Conservation (phyloP, 192 early-diverging fungal genomes). For the Backusella psychrophila region DNA sequence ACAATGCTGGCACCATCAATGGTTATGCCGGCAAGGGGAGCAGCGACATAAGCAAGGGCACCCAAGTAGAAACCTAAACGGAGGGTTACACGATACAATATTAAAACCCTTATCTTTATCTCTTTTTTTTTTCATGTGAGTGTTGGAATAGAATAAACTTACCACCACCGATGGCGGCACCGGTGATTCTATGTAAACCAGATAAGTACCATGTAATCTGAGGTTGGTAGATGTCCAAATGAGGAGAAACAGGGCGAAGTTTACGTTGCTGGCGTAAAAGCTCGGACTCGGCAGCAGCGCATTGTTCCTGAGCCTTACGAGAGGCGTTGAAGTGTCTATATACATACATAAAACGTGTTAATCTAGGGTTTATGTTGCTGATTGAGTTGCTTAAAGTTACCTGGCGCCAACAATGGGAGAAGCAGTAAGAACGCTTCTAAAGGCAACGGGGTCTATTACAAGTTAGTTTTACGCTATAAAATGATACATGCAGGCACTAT, state of each 20-base stretch:
- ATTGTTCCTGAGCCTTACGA: conserved; percentile 20
- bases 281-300: conserved; percentile 36
- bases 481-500: neutral
- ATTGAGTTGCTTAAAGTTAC: neutral
- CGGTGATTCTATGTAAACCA: conserved; percentile 70
- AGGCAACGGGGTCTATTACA: conserved; percentile 1
- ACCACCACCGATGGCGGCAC: conserved; percentile 68
- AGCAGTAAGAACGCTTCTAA: conserved; percentile 2
- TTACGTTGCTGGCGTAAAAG: conserved; percentile 49
- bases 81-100: neutral
- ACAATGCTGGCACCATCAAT: conserved; percentile 69
- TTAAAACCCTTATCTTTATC: neutral
- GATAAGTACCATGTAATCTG: conserved; percentile 86
- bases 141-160: conserved; percentile 16
- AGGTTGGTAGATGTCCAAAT: conserved; percentile 88
- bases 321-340: conserved; percentile 34
- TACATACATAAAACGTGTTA: neutral
- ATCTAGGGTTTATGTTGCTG: neutral
- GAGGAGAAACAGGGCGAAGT: conserved; percentile 79
- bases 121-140: conserved; percentile 3
- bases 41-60: conserved; percentile 66
- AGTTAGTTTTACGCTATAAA: too few relatives aligned
- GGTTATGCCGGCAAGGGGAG: conserved; percentile 56
- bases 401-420: neutral
- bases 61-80: conserved; percentile 61